These are phyloP conservation scores for Kodamaea restingae DNA, from an alignment of 805 yeast species.

Conservation along the genomic window DNA sequence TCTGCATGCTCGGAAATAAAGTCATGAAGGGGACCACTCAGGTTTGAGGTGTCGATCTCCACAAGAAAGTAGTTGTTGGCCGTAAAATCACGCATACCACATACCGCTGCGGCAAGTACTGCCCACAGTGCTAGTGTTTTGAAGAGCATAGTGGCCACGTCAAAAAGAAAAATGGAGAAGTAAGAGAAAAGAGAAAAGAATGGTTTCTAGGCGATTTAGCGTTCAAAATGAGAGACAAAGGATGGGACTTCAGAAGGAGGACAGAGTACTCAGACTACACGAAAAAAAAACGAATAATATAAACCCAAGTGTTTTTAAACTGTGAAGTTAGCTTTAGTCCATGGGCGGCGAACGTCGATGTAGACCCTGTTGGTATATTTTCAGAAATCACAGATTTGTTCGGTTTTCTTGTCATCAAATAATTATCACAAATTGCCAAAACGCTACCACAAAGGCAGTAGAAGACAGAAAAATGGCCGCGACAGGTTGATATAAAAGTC, in stretches of 20 bases:
- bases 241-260: too few species aligned
- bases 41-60: constrained; percentile 40
- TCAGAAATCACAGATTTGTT: too few species aligned
- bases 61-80: constrained; percentile 58
- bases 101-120: not conserved
- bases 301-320: too few species aligned
- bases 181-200: not conserved
- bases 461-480: not conserved
- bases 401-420: too few species aligned
- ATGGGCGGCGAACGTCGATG: too few species aligned
- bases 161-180: not conserved
- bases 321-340: too few species aligned
- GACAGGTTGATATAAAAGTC: too few species aligned
- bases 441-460: not conserved
- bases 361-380: too few species aligned
- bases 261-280: too few species aligned
- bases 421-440: too few species aligned
- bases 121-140: constrained; percentile 1
- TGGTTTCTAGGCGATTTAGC: too few species aligned
- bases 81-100: constrained; percentile 40
- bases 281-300: too few species aligned
- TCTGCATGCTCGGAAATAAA: constrained; percentile 38
- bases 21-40: constrained; percentile 24
- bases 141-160: constrained; percentile 3
- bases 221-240: not conserved